These are phyloP conservation scores for Dictyostelium intermedium DNA, from an alignment of 78 protist genomes.

Conservation along the genomic window DNA sequence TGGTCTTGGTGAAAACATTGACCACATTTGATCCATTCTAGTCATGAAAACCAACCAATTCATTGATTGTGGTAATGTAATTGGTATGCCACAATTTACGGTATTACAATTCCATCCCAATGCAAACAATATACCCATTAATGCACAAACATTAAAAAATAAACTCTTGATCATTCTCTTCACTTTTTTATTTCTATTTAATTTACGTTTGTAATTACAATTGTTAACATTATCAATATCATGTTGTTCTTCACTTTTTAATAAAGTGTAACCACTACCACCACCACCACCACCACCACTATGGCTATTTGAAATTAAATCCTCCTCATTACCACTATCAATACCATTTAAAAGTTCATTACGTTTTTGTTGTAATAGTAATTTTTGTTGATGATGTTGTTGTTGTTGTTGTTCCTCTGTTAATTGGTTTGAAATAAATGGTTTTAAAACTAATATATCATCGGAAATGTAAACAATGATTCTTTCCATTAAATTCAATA, in stretches of 20 bases:
- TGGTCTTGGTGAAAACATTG: conserved; percentile 81
- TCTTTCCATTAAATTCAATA: not conserved
- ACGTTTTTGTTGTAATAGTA: not conserved
- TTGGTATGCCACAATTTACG: not conserved
- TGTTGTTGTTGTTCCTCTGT: not conserved
- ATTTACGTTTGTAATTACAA: not conserved
- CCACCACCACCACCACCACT: not conserved
- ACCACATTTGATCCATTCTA: conserved; percentile 67
- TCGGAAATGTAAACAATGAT: conserved; percentile 3
- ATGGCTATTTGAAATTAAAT: not conserved
- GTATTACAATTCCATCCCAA: conserved; percentile 32
- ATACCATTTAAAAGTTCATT: not conserved
- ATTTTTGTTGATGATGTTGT: not conserved
- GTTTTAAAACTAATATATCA: conserved; percentile 9
- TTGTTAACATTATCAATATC: not conserved
- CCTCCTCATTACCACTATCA: not conserved
- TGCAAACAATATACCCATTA: conserved; percentile 18
- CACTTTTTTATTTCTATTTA: not conserved
- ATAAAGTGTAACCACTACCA: not conserved
- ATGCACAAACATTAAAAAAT: conserved; percentile 28
- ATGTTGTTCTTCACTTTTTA: not conserved
- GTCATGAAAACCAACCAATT: conserved; percentile 19
- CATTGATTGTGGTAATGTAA: conserved; percentile 5
- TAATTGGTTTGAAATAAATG: not conserved
- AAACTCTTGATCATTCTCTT: not conserved